phyloP scores from a whole-genome alignment of 192 early-diverging fungal genomes.

The Gaertneriomyces sp. region DNA sequence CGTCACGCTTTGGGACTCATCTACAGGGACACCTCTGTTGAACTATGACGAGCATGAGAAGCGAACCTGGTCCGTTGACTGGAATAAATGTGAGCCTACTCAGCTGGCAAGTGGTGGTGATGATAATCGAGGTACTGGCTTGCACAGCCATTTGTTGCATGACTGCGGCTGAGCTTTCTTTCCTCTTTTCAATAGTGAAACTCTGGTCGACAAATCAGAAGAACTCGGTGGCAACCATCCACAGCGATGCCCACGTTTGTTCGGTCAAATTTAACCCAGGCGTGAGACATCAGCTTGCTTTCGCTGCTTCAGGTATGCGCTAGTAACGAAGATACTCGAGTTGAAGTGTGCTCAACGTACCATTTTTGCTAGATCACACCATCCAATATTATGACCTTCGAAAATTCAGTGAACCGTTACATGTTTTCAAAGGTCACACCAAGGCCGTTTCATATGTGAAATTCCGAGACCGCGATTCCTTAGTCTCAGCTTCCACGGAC shows the following conservation, averaged over 20 bases:
- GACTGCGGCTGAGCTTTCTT: slow-evolving; percentile 15
- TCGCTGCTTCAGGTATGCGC: slow-evolving; percentile 76
- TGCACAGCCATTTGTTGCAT: neutral
- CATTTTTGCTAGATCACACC: slow-evolving; percentile 66
- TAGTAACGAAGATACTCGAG: neutral
- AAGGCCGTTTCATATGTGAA: slow-evolving; percentile 95
- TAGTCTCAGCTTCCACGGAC: slow-evolving; percentile 91
- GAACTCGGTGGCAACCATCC: slow-evolving; percentile 73
- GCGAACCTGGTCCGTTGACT: slow-evolving; percentile 91
- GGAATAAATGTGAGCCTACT: slow-evolving; percentile 70
- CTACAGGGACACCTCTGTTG: slow-evolving; percentile 57
- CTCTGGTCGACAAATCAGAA: slow-evolving; percentile 81
- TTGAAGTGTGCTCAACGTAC: neutral
- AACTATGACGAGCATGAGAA: slow-evolving; percentile 88
- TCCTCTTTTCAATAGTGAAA: slow-evolving; percentile 54
- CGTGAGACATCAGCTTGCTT: slow-evolving; percentile 67
- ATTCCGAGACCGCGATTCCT: slow-evolving; percentile 70
- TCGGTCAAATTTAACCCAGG: slow-evolving; percentile 90
- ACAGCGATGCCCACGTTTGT: slow-evolving; percentile 84
- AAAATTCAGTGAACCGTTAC: slow-evolving; percentile 62
- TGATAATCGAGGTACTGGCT: slow-evolving; percentile 45
- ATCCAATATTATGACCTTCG: slow-evolving; percentile 90
- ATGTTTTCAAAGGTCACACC: slow-evolving; percentile 77
- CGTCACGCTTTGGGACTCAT: slow-evolving; percentile 84
- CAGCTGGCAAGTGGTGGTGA: slow-evolving; percentile 86